Conservation (phyloP, 345 rosid species). For the Turritis glabra region DNA sequence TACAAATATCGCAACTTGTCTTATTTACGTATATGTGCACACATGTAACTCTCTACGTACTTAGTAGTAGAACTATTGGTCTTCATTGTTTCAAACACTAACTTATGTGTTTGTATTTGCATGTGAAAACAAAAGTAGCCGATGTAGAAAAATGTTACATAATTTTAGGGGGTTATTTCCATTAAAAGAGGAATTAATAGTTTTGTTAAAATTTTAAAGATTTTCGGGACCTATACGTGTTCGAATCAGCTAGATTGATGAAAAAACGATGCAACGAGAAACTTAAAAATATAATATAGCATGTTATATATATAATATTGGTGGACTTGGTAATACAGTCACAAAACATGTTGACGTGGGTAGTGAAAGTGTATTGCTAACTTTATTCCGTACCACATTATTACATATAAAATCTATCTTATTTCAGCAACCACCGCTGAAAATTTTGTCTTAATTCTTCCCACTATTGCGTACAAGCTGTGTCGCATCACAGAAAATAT, state of each 20-base stretch:
- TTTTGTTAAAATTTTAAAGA: neutral
- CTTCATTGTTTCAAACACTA: neutral
- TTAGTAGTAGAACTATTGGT: neutral
- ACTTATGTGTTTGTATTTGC: neutral
- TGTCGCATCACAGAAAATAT: slow-evolving; percentile 34
- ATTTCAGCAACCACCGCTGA: slow-evolving; percentile 34
- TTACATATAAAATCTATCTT: slow-evolving; percentile 6
- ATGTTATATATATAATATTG: neutral
- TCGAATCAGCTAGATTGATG: slow-evolving; percentile 6
- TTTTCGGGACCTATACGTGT: neutral
- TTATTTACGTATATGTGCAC: slow-evolving; percentile 5
- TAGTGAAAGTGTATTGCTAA: slow-evolving; percentile 30
- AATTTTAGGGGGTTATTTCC: neutral
- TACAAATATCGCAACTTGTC: neutral
- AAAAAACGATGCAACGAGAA: slow-evolving; percentile 6
- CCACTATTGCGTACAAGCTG: slow-evolving; percentile 39
- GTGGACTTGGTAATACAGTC: slow-evolving; percentile 35
- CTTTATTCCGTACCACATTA: slow-evolving; percentile 42
- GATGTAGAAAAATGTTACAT: neutral
- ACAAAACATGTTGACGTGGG: slow-evolving; percentile 34
- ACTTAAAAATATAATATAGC: neutral
- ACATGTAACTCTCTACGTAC: neutral
- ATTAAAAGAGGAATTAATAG: neutral
- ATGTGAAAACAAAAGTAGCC: neutral
- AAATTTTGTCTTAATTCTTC: slow-evolving; percentile 27